A percentile compares a stretch with the other conserved stretches of the same genome.
phyloP scores from a whole-genome alignment of 768 basidiomycete genomes.

The Lactarius pseudohatsudake region DNA sequence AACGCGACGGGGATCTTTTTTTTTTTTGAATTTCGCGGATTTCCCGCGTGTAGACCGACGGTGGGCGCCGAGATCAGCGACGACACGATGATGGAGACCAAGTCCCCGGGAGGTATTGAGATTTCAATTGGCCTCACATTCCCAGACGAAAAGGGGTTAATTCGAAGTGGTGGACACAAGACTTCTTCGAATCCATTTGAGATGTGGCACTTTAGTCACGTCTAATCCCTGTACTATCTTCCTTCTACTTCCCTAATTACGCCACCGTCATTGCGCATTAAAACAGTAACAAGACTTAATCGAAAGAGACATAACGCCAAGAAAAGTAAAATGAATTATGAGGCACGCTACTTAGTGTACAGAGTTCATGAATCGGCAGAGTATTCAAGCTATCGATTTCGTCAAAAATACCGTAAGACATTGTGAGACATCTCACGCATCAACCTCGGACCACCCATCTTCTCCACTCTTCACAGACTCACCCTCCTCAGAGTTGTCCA shows the following conservation, averaged over 20 bases:
- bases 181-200: too few species aligned
- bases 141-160: not conserved
- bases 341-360: not conserved
- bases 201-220: too few species aligned
- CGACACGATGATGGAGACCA: not conserved
- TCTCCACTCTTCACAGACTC: conserved; percentile 12
- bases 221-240: too few species aligned
- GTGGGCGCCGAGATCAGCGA: not conserved
- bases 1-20: not conserved
- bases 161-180: not conserved
- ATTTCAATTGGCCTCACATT: not conserved
- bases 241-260: too few species aligned
- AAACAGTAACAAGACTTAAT: not conserved
- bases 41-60: not conserved
- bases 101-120: not conserved
- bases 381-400: not conserved
- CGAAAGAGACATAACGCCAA: not conserved
- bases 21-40: conserved; percentile 2
- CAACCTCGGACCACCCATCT: conserved; percentile 21
- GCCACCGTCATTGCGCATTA: too few species aligned
- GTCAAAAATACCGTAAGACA: not conserved
- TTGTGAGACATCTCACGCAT: not conserved
- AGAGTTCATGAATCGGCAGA: not conserved
- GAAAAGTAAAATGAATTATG: not conserved
- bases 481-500: conserved; percentile 12